Evolutionary conservation across 352 stramenopile species (phyloP), one percentile per base, ranked within the genome.

Genomic region (Aphanomyces cochlioides): DNA sequence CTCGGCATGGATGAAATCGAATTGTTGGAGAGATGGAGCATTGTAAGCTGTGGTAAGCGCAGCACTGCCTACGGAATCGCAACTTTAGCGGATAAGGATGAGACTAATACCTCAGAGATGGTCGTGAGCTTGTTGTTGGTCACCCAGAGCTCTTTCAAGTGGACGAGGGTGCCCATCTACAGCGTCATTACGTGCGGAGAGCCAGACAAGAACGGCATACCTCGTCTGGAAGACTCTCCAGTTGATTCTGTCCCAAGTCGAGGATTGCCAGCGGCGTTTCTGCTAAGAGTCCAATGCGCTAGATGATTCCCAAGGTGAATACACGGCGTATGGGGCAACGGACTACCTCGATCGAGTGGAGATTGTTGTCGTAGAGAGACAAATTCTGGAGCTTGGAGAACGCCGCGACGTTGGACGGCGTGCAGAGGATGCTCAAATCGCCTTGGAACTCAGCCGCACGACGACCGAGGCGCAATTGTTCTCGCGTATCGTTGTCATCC

Each of bases 21-120:
- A 50, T 67, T 67, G 47, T 67, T 67, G 60, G 60, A 67, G 37
- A 67, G 39, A 28, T 67, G 60, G 3, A 67, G 28, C 28, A 67
- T 56, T 15, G 28, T 19, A 3, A 67, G 47, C 8, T 56, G 45
- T 13, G 60, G 60, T 17, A 67, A 37, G n/a, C 17, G 28, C 5
- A 67, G 34, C 15, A 67, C 15, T 7, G 60, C 17, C 60, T 67
- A 66, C 12, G 12, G 28, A 28, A 28, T 28, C 28, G 28, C 28
- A 28, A 28, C 28, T 4, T 40, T 10, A 15, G 45, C 50, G 50
- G 7, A 5, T 41, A 38, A 36, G 40, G 1, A 17, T 28, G 28
- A 0, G 2, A 28, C 28, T 28, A 28, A 28, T 57, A 67, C 60
- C 21, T 67, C 60, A 15, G 60, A 41, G 37, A 67, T 67, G 12